phyloP scores from a whole-genome alignment of 352 stramenopile species.

The Pythium angustatum region DNA sequence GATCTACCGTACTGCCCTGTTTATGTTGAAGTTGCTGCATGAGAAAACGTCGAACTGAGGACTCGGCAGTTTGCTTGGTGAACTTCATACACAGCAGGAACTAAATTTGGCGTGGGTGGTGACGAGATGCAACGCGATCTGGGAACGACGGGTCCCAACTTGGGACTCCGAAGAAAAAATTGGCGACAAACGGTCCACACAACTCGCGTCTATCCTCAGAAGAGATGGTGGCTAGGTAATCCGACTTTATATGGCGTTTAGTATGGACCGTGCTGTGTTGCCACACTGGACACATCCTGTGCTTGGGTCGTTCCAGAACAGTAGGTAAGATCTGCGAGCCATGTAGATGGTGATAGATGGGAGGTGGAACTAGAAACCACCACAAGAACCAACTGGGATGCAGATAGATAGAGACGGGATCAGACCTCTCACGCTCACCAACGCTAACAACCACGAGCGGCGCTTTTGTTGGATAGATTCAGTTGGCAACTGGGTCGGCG shows the following conservation, averaged over 20 bases:
- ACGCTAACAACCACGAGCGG: constrained; percentile 2
- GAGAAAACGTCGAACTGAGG: constrained; percentile 4
- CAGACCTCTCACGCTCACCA: no score
- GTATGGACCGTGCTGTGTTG: constrained; percentile 13
- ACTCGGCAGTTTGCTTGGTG: no score
- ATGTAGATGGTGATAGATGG: constrained; percentile 21
- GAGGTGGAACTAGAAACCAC: constrained; percentile 25
- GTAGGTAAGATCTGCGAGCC: constrained; percentile 13
- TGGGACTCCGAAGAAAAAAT: no score
- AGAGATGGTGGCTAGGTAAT: constrained; percentile 22
- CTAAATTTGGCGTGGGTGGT: constrained; percentile 2
- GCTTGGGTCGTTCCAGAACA: not conserved
- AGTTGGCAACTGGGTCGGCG: constrained; percentile 26
- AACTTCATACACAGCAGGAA: no score
- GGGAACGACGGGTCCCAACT: not conserved
- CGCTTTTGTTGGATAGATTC: constrained; percentile 15
- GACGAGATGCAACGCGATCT: constrained; percentile 4
- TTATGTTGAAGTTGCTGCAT: constrained; percentile 26
- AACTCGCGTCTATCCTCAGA: constrained; percentile 17
- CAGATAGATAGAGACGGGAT: no score
- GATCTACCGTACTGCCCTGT: not conserved
- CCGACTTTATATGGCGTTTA: constrained; percentile 24
- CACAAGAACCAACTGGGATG: constrained; percentile 5
- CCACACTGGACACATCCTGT: constrained; percentile 9
- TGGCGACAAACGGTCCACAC: not conserved